Base-by-base conservation (phyloP, 2,329 filamentous ascomycete genomes). In the Colletotrichum navitas region DNA sequence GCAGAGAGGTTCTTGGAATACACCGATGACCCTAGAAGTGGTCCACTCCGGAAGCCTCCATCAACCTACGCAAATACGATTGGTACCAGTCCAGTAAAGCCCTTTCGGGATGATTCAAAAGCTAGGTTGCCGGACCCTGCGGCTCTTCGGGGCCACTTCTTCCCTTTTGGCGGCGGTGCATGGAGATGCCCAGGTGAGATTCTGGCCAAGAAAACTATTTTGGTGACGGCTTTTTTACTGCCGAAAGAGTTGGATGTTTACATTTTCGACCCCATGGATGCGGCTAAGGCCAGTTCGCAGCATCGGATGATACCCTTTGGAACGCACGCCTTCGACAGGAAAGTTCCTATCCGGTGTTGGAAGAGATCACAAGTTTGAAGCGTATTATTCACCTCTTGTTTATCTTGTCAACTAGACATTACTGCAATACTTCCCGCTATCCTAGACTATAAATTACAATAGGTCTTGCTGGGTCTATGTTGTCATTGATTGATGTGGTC, bases 1-100 rank as follows among this genome's bases (percentile, higher is more conserved):
- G 64, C 74, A 1, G 74, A 75, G 49, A 61, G 74, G 1, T 75
- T 75, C 45, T 49, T 75, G 4, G 60, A 63, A 11, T 74, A 75
- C 41, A 64, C 72, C 5, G 72, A 72, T 6, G 69, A 75, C 26
- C 71, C 71, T 2, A 3, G n/a, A 1, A 75, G 74, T 51, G 74
- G 73, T 5, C 74, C 74, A 7, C 21, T 74, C 1, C 70, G 58
- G 12, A 41, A 18, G 12, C 21, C 26, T 8, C 16, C 12, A 18
- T 54, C 2, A 21, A 11, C 10, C 10, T 5, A 16, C n/a, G 5
- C 16, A n/a, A 16, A 3, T n/a, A 18, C 5, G 8, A n/a, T 7
- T 16, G 39, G n/a, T n/a, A 12, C 11, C 49, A 6, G 26, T 41
- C 26, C n/a, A 8, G 21, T 14, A n/a, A 34, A 58, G 8, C 7